Evolutionary conservation across 352 stramenopile species (phyloP).

Genomic region (Phytophthora pseudosyringae): DNA sequence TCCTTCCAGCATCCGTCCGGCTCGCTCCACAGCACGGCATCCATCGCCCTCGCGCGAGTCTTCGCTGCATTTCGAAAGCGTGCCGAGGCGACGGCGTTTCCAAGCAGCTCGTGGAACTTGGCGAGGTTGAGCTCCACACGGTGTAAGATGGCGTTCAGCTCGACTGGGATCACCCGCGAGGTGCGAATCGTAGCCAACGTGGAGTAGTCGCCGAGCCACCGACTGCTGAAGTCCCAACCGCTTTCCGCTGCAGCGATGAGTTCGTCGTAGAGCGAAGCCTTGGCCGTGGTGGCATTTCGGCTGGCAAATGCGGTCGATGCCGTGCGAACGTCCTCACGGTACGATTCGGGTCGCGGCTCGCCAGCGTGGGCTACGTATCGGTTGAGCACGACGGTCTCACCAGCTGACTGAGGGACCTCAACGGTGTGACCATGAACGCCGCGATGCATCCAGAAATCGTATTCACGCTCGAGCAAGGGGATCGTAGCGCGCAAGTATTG

Average conservation of each 20-base stretch:
- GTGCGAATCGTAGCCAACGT: constrained; percentile 60
- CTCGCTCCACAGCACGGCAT: constrained; percentile 74
- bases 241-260: constrained; percentile 84
- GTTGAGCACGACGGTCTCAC: constrained; percentile 60
- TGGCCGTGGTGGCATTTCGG: constrained; percentile 20
- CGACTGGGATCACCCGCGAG: constrained; percentile 73
- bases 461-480: constrained; percentile 77
- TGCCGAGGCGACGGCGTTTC: constrained; percentile 41
- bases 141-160: constrained; percentile 88
- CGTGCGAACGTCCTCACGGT: constrained; percentile 73
- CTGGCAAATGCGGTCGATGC: constrained; percentile 10
- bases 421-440: constrained; percentile 60
- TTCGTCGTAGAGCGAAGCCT: constrained; percentile 70
- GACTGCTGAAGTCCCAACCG: constrained; percentile 91
- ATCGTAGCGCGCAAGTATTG: constrained; percentile 55
- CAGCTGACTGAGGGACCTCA: constrained; percentile 34
- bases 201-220: constrained; percentile 67
- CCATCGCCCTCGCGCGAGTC: constrained; percentile 54
- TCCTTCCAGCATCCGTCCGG: constrained; percentile 68
- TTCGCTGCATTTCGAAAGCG: constrained; percentile 29
- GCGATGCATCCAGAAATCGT: constrained; percentile 83
- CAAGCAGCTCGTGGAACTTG: constrained; percentile 55
- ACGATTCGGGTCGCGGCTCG: constrained; percentile 85
- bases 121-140: constrained; percentile 77
- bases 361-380: constrained; percentile 70